Evolutionary conservation across 495 filamentous ascomycete species (phyloP).

Genomic region (Friedmanniomyces simplex): DNA sequence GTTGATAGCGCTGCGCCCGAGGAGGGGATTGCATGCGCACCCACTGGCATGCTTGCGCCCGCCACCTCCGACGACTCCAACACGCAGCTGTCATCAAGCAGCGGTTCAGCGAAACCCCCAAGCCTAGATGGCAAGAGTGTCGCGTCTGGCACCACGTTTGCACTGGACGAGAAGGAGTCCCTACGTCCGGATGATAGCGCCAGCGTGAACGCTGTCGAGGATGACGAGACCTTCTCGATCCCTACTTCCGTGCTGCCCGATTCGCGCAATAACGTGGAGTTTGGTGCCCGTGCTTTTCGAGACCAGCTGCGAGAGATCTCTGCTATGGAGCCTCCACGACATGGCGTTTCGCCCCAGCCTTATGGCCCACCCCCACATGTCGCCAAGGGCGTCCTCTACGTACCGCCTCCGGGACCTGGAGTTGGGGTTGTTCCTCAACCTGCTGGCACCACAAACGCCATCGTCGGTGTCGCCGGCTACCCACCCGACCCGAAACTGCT

Average conservation of each 20-base stretch:
- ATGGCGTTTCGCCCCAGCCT: not conserved
- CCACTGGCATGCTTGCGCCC: conserved; percentile 17
- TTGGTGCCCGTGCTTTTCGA: conserved; percentile 60
- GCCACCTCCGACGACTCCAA: conserved; percentile 25
- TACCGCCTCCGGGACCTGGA: conserved; percentile 15
- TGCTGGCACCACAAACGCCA: not conserved
- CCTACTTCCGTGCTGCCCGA: conserved; percentile 59
- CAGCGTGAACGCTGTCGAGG: conserved; percentile 78
- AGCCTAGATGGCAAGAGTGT: conserved; percentile 88
- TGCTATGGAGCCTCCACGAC: conserved; percentile 31
- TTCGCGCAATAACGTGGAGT: conserved; percentile 69
- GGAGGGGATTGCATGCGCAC: not conserved
- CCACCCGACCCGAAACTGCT: conserved; percentile 85
- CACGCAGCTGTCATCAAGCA: conserved; percentile 59
- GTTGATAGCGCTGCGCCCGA: not conserved
- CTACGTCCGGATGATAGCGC: conserved; percentile 88
- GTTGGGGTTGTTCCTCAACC: conserved; percentile 17
- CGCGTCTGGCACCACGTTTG: conserved; percentile 81
- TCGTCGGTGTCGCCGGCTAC: conserved; percentile 15
- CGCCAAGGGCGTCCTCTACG: conserved; percentile 8
- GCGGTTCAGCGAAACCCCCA: conserved; percentile 63
- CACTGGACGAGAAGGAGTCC: conserved; percentile 89
- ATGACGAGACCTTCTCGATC: conserved; percentile 72
- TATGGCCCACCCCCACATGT: not conserved
- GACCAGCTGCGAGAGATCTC: conserved; percentile 69